Conservation (phyloP, 805 yeast species). For the Myxozyma mucilagina region DNA sequence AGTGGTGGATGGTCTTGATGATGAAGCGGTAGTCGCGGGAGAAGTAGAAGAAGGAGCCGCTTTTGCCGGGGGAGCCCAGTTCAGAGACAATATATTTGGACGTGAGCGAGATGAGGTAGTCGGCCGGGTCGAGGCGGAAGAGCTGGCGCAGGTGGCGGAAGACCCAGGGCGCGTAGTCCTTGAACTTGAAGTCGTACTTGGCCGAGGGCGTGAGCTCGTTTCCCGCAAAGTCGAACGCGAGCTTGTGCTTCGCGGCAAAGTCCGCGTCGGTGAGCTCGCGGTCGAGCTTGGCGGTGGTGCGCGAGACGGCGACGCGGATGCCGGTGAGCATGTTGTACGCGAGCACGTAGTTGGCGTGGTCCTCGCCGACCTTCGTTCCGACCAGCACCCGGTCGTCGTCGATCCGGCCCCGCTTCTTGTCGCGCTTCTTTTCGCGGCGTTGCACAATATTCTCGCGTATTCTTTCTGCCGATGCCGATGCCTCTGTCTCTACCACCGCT, state of each 20-base stretch:
- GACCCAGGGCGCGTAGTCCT: constrained; percentile 93
- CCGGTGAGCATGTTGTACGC: constrained; percentile 98
- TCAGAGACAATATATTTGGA: constrained; percentile 91
- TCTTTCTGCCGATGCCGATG: too few relatives aligned
- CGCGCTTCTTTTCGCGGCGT: too few relatives aligned
- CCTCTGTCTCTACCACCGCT: too few relatives aligned
- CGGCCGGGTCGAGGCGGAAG: constrained; percentile 94
- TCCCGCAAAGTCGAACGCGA: constrained; percentile 79
- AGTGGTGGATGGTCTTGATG: constrained; percentile 91
- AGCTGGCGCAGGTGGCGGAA: constrained; percentile 77
- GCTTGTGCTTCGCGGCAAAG: constrained; percentile 69
- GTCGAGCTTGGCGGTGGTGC: constrained; percentile 80
- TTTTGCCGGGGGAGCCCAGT: constrained; percentile 92
- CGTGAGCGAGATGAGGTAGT: constrained; percentile 86
- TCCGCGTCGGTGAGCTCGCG: constrained; percentile 69
- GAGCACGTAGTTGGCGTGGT: constrained; percentile 88
- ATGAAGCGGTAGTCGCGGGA: constrained; percentile 91
- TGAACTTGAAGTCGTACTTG: constrained; percentile 92
- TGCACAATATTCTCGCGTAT: too few relatives aligned
- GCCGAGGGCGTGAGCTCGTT: constrained; percentile 90
- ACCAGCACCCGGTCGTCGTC: constrained; percentile 54
- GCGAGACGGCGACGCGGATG: constrained; percentile 88
- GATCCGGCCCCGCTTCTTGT: not conserved
- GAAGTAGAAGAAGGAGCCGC: constrained; percentile 94
- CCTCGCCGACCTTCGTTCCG: constrained; percentile 84